These are phyloP conservation scores for Neofusicoccum ribis DNA, from an alignment of 2,329 filamentous ascomycete species.

Conservation along the genomic window DNA sequence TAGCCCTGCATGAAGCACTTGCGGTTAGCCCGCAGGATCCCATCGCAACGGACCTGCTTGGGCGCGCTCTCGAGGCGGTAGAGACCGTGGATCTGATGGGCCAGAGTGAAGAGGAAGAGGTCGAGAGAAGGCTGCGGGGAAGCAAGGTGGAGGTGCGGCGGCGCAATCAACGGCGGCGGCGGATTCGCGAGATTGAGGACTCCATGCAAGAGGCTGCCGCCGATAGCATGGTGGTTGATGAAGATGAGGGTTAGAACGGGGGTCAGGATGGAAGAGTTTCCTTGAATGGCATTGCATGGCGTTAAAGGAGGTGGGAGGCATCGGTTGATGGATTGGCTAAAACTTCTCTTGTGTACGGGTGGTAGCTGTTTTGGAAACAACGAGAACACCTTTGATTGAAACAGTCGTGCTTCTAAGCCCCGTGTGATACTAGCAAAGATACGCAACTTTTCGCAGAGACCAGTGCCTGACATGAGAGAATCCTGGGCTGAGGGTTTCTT, in stretches of 20 bases:
- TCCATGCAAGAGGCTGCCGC: background rate
- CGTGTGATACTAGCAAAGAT: no score
- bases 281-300: conserved; percentile 11
- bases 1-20: conserved; percentile 80
- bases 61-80: conserved; percentile 58
- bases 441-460: no score
- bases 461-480: no score
- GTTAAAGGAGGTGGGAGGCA: background rate
- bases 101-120: conserved; percentile 23
- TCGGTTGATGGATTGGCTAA: background rate
- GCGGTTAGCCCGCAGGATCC: conserved; percentile 78
- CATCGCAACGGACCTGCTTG: conserved; percentile 75
- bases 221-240: conserved; percentile 20
- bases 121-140: conserved; percentile 7
- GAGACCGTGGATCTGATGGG: conserved; percentile 22
- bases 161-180: background rate
- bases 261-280: background rate
- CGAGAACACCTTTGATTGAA: background rate
- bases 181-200: conserved; percentile 6
- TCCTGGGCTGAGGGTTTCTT: no score
- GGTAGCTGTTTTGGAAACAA: background rate
- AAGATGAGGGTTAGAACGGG: background rate
- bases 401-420: no score
- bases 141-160: conserved; percentile 12
- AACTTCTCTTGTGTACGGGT: no score